Evolutionary conservation across 768 basidiomycete species (phyloP).

Genomic region (Dentipellis sp.): DNA sequence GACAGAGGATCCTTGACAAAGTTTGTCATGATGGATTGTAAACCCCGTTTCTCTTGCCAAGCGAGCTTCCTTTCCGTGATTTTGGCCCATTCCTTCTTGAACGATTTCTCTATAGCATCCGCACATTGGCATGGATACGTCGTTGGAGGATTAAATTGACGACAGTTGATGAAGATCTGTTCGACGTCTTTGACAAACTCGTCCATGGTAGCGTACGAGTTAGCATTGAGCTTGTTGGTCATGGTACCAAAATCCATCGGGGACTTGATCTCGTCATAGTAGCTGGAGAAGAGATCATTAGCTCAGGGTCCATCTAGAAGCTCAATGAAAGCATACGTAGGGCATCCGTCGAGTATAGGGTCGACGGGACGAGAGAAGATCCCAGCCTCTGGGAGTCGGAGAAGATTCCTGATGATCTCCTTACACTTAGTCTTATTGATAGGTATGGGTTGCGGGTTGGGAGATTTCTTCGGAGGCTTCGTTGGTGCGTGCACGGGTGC

Average conservation of each 20-base stretch:
- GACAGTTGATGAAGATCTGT: constrained; percentile 83
- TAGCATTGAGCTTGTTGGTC: constrained; percentile 50
- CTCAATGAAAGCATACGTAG: constrained; percentile 55
- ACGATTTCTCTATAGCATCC: constrained; percentile 62
- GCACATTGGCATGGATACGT: constrained; percentile 70
- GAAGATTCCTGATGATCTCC: constrained; percentile 53
- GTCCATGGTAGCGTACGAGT: constrained; percentile 72
- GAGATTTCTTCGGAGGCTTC: constrained; percentile 19
- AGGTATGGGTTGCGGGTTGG: constrained; percentile 29
- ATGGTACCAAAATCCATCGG: constrained; percentile 96
- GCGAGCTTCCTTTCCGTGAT: constrained; percentile 62
- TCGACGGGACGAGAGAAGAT: constrained; percentile 83
- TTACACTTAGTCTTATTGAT: constrained; percentile 81
- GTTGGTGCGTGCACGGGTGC: constrained; percentile 25
- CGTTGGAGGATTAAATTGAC: constrained; percentile 81
- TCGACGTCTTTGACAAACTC: constrained; percentile 73
- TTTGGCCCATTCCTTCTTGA: constrained; percentile 84
- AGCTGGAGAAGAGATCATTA: constrained; percentile 37
- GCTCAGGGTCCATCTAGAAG: background rate
- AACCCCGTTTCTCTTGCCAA: constrained; percentile 69
- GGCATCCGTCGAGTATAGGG: constrained; percentile 74
- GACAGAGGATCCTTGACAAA: constrained; percentile 63
- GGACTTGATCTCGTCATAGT: constrained; percentile 81
- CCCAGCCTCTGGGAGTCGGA: constrained; percentile 52
- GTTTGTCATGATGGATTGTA: constrained; percentile 61